Evolutionary conservation across 2,329 filamentous ascomycete species (phyloP), one percentile per base, ranked within the genome.

Genomic region (Fusarium verticillioides): DNA sequence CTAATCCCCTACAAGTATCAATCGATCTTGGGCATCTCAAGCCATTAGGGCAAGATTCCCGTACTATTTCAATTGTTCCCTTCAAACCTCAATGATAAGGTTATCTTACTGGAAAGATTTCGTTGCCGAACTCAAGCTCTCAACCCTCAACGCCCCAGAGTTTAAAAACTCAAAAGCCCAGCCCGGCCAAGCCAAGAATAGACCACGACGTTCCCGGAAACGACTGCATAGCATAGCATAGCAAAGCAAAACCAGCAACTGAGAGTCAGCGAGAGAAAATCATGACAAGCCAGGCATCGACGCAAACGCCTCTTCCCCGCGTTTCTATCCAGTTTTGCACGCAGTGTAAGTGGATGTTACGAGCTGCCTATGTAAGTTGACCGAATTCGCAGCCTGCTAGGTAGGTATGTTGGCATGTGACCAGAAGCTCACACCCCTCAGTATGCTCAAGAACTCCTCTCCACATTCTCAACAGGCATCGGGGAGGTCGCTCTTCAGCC

Each of bases 381-480:
- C 37, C 10, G n/a, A 11, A 40, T 23, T 26, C n/a, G 37, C 19
- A 21, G 32, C 23, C 42, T 15, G 23, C 30, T 44, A 30, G 30
- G 30, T 30, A 16, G 23, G 16, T 15, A 15, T 47, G 44, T 28
- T 47, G 19, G 49, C 32, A 10, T 37, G 50, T 40, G 50, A 53
- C 32, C 23, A 53, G 50, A 39, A 28, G 50, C 34, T 53, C 15
- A 53, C 26, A 4, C 16, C 19, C 8, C 28, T 23, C 75, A 97
- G 94, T 98, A 93, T 82, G 96, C 92, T 54, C 96, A 98, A 87
- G 96, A 98, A 83, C 91, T 99, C 49, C 90, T 99, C 42, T 97
- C 94, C 4, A 99, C 96, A 2, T 99, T 99, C 84, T 90, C 90
- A 61, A 94, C 91, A 4, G 87, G 90, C 49, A 88, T 98, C 4